Conservation (phyloP, 768 basidiomycete species). For the Dentipellis fragilis region DNA sequence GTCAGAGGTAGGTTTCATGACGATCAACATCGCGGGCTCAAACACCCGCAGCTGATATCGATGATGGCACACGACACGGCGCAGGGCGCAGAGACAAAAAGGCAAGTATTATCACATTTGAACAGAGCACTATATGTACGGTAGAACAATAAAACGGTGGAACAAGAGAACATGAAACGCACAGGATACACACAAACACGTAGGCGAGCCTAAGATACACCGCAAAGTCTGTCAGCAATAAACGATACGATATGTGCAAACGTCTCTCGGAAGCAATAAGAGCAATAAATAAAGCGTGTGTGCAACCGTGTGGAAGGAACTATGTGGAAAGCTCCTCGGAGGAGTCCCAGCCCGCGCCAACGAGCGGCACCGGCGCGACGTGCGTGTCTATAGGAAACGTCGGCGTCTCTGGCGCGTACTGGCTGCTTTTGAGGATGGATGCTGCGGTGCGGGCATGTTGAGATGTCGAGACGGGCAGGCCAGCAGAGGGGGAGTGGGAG, state of each 20-base stretch:
- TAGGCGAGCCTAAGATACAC: conserved; percentile 1
- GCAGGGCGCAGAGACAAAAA: no score
- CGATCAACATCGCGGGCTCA: no score
- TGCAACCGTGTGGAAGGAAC: no score
- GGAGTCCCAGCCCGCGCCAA: conserved; percentile 11
- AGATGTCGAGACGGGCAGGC: background rate
- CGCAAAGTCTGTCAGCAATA: background rate
- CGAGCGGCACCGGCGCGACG: conserved; percentile 3
- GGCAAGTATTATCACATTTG: no score
- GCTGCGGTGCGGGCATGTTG: conserved; percentile 2
- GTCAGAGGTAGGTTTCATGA: no score
- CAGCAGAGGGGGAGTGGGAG: background rate
- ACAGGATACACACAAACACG: background rate
- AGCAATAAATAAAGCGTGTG: background rate
- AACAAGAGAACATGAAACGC: background rate
- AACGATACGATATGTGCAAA: background rate
- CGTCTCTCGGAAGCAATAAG: background rate
- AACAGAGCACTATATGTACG: no score
- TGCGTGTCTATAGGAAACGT: conserved; percentile 6
- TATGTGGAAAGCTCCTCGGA: conserved; percentile 3
- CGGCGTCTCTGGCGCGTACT: conserved; percentile 2
- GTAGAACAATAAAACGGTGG: background rate
- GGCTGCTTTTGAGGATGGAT: conserved; percentile 8
- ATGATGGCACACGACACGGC: no score
- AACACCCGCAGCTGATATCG: no score